A percentile compares a stretch with the other conserved stretches of the same genome.
These are phyloP conservation scores for Calonectria pseudoreteaudii DNA, from an alignment of 2,329 filamentous ascomycete genomes.

Conservation along the genomic window DNA sequence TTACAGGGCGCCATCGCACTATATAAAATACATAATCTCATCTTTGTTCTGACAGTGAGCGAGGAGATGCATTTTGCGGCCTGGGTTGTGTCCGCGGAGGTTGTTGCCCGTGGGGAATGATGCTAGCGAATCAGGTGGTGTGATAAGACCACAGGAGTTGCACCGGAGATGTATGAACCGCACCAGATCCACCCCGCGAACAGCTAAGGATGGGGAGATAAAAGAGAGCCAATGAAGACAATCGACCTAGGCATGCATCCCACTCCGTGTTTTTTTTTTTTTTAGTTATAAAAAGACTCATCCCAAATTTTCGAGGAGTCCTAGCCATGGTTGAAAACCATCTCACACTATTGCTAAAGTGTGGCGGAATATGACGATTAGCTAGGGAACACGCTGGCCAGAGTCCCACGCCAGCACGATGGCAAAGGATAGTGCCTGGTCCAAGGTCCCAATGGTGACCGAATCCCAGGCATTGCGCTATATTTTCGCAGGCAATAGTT, in stretches of 20 bases:
- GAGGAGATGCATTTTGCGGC: constrained; percentile 47
- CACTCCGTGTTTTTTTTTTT: not conserved
- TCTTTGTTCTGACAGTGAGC: constrained; percentile 31
- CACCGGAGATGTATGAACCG: constrained; percentile 43
- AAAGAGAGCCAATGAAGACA: constrained; percentile 1
- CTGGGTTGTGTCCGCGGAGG: constrained; percentile 41
- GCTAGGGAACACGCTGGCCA: not conserved
- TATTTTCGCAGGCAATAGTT: not conserved
- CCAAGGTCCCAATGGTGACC: not conserved
- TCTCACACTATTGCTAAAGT: not conserved
- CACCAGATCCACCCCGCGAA: constrained; percentile 28
- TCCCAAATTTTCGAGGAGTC: not conserved
- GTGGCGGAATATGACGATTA: not conserved
- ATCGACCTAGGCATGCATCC: not conserved
- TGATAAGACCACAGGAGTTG: constrained; percentile 32
- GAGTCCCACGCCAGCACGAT: not conserved
- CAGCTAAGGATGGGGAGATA: constrained; percentile 16
- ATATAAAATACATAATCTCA: constrained; percentile 10
- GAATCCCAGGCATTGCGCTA: not conserved
- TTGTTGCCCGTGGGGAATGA: constrained; percentile 31
- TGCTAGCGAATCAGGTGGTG: constrained; percentile 40
- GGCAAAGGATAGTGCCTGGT: not conserved
- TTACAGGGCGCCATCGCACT: constrained; percentile 8
- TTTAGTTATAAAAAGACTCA: not conserved
- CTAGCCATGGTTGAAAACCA: no score